Evolutionary conservation across 176 grass and related monocot genomes (phyloP), one percentile per base, ranked within the genome.

Genomic region (Tillandsia fasciculata): DNA sequence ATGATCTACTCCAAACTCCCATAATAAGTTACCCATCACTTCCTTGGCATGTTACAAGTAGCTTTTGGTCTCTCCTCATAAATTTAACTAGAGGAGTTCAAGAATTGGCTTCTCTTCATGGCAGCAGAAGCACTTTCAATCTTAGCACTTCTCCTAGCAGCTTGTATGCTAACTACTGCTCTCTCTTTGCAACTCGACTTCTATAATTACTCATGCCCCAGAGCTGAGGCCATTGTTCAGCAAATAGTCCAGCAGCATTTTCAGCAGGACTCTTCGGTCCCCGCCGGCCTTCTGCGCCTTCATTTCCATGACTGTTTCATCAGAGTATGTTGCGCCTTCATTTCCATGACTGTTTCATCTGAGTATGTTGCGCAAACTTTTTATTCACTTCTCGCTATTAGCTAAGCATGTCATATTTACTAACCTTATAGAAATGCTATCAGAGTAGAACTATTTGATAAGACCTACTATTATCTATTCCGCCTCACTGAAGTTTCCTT

Each of bases 231-330:
- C 66, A 77, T 69, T 17, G 66, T 77, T 48, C 67, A 50, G 8
- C 52, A 17, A 50, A 33, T 68, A 12, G 75, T 77, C 17, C 11
- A 59, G 3, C 48, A n/a, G 29, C 42, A 63, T 42, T 61, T 69
- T 66, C 66, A 18, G 20, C 1, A 17, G 8, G 33, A 69, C 53
- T 22, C 33, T 48, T 77, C 75, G 6, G 52, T 69, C 33, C 8
- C 66, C 9, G 65, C 75, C 2, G 75, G 65, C 65, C 75, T 77
- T 51, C 33, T 77, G 13, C 75, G 66, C 53, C 75, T 77, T 3
- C 22, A 59, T 50, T 77, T 77, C 65, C 75, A 77, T 27, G 75
- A 77, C 26, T 77, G 75, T 49, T 77, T 77, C 11, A 17, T 69
- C 10, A 57, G 20, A 69, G 75, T 77, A 28, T 11, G 20, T 27